phyloP scores from a whole-genome alignment of 2,329 filamentous ascomycete species.

The Acephala macrosclerotiorum region DNA sequence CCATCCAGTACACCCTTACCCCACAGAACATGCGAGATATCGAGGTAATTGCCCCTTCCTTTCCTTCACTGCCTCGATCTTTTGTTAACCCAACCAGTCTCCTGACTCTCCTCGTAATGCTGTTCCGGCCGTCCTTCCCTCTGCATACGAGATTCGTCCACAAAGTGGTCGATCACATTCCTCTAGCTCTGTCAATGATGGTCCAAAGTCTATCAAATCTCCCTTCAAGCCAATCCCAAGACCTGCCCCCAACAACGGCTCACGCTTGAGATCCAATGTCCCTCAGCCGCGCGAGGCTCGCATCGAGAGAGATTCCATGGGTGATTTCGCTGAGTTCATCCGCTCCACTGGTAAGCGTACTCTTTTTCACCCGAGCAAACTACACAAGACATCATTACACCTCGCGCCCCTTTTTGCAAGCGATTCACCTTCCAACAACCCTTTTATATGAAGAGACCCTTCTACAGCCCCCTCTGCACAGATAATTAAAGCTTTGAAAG shows the following conservation, averaged over 20 bases:
- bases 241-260: conserved; percentile 29
- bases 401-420: neutral
- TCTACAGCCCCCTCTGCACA: neutral
- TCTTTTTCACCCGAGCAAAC: neutral
- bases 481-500: neutral
- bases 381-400: neutral
- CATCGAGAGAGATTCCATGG: conserved; percentile 72
- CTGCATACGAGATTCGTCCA: conserved; percentile 31
- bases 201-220: conserved; percentile 26
- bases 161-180: conserved; percentile 38
- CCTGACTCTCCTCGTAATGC: conserved; percentile 34
- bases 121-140: conserved; percentile 18
- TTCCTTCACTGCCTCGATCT: neutral
- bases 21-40: conserved; percentile 81
- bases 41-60: conserved; percentile 60
- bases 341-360: conserved; percentile 66
- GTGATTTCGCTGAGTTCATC: conserved; percentile 90
- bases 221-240: conserved; percentile 24
- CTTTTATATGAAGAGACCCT: neutral
- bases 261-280: conserved; percentile 35
- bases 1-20: conserved; percentile 82
- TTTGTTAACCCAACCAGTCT: conserved; percentile 20
- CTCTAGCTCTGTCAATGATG: conserved; percentile 30
- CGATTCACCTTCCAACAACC: no score
- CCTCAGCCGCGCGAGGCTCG: conserved; percentile 73